A percentile compares a stretch with the other conserved stretches of the same genome.
Conservation (phyloP, 2,329 filamentous ascomycete species). For the Aspergillus hiratsukae region DNA sequence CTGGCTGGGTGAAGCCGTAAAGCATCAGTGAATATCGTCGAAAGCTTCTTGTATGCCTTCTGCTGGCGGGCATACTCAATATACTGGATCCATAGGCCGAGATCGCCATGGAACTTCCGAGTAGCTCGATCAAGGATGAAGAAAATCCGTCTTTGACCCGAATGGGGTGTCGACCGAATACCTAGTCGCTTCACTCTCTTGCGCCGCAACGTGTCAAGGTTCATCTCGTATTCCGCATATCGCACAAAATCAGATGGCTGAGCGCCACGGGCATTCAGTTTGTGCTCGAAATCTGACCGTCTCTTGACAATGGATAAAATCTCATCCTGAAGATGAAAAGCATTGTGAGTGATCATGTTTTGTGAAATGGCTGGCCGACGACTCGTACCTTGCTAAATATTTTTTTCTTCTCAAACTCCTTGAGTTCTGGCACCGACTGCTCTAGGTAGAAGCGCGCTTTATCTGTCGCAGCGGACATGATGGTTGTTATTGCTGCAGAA, state of each 20-base stretch:
- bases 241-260: conserved; percentile 73
- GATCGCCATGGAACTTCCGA: conserved; percentile 74
- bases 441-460: conserved; percentile 96
- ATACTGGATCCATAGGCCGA: conserved; percentile 84
- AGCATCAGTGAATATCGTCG: conserved; percentile 60
- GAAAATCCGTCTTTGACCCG: conserved; percentile 78
- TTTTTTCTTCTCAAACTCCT: conserved; percentile 85
- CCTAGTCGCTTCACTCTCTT: conserved; percentile 80
- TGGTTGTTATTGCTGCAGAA: conserved; percentile 1
- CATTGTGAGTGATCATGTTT: conserved; percentile 7
- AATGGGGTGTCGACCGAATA: conserved; percentile 66
- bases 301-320: conserved; percentile 85
- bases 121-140: conserved; percentile 85
- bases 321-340: conserved; percentile 60
- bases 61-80: conserved; percentile 72
- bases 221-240: conserved; percentile 72
- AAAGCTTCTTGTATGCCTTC: conserved; percentile 58
- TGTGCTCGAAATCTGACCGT: conserved; percentile 89
- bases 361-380: neutral
- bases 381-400: conserved; percentile 71
- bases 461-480: conserved; percentile 80
- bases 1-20: conserved; percentile 83
- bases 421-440: conserved; percentile 83
- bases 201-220: conserved; percentile 66
- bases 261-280: conserved; percentile 75